phyloP scores from a whole-genome alignment of 371 early-diverging fungal species.

The Mortierella sp. region DNA sequence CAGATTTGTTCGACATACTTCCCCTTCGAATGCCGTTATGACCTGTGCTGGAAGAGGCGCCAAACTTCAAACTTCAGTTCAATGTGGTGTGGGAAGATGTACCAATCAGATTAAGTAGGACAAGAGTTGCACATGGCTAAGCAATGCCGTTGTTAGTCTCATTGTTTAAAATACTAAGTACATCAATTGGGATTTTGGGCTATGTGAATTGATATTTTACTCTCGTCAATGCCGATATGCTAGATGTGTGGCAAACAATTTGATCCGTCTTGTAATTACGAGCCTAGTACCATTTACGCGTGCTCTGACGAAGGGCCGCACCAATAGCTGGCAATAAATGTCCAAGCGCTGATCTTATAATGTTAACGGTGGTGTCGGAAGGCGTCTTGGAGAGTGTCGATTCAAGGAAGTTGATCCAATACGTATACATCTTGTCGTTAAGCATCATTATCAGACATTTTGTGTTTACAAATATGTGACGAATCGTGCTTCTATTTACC shows the following conservation, averaged over 20 bases:
- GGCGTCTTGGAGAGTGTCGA: slow-evolving; percentile 2
- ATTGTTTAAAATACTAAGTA: no score
- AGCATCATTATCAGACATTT: no score
- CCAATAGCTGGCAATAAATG: slow-evolving; percentile 11
- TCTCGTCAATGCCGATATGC: neutral
- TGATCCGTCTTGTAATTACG: slow-evolving; percentile 15
- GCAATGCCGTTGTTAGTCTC: no score
- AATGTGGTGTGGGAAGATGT: slow-evolving; percentile 26
- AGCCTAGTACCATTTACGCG: slow-evolving; percentile 12
- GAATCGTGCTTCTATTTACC: slow-evolving; percentile 11
- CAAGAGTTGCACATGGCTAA: no score
- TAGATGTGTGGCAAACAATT: slow-evolving; percentile 35
- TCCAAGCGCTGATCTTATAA: slow-evolving; percentile 6
- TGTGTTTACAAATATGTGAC: no score
- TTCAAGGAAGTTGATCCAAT: slow-evolving; percentile 9
- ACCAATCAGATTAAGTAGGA: slow-evolving; percentile 10
- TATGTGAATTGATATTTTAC: no score
- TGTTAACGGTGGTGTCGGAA: neutral
- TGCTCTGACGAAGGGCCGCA: slow-evolving; percentile 6
- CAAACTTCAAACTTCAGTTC: slow-evolving; percentile 3
- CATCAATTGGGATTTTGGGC: no score
- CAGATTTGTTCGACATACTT: slow-evolving; percentile 28
- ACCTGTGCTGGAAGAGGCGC: slow-evolving; percentile 6
- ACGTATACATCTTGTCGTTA: neutral
- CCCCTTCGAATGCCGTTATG: slow-evolving; percentile 28